phyloP scores from a whole-genome alignment of 805 yeast species.

The Ogataea haglerorum region DNA sequence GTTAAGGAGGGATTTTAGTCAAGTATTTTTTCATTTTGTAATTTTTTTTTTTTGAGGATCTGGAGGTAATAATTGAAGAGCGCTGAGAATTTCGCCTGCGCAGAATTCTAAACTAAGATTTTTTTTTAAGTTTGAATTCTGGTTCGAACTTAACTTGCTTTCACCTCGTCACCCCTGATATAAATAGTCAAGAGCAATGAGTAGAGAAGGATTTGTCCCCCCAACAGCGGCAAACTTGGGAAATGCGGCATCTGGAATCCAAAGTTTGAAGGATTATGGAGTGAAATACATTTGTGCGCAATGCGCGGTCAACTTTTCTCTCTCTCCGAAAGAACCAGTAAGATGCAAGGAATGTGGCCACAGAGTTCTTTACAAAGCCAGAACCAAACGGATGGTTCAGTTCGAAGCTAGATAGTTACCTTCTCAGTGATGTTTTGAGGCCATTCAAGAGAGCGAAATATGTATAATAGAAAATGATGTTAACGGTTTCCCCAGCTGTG shows the following conservation, averaged over 20 bases:
- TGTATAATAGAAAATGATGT: background rate
- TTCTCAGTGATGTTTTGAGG: background rate
- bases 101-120: too few relatives aligned
- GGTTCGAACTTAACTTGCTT: background rate
- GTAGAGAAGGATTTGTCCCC: conserved; percentile 84
- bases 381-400: conserved; percentile 95
- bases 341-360: conserved; percentile 99
- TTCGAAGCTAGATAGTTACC: conserved; percentile 64
- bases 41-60: too few relatives aligned
- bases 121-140: too few relatives aligned
- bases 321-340: conserved; percentile 92
- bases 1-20: too few relatives aligned
- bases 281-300: conserved; percentile 94
- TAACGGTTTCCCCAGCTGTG: background rate
- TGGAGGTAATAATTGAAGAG: too few relatives aligned
- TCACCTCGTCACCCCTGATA: too few relatives aligned
- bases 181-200: conserved; percentile 29
- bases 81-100: too few relatives aligned
- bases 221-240: conserved; percentile 71
- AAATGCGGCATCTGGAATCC: conserved; percentile 83
- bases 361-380: conserved; percentile 93
- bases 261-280: conserved; percentile 65
- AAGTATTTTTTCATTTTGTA: too few relatives aligned
- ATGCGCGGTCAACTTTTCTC: conserved; percentile 85
- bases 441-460: background rate